Evolutionary conservation across 257 asterid genomes (phyloP).

Genomic region (Nicotiana tomentosiformis): DNA sequence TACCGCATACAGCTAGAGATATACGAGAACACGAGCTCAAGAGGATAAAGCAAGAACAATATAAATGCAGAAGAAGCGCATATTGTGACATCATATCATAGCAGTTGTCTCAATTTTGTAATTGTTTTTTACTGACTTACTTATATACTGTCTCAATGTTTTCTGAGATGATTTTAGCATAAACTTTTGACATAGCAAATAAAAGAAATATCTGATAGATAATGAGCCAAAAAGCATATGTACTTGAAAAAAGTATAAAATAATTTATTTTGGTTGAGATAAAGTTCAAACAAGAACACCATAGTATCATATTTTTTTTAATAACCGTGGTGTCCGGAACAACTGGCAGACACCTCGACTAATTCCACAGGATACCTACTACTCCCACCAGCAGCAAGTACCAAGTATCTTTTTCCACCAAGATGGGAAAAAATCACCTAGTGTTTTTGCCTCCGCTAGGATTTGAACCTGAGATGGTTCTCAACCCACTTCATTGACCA

Average conservation of each 20-base stretch:
- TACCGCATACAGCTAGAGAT: neutral
- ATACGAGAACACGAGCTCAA: neutral
- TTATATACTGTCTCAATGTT: neutral
- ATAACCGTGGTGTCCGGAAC: no score
- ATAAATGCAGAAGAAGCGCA: neutral
- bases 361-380: no score
- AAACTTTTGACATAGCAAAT: neutral
- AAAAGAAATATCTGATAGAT: neutral
- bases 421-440: no score
- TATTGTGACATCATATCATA: neutral
- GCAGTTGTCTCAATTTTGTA: neutral
- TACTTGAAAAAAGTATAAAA: neutral
- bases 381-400: no score
- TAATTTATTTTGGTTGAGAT: neutral
- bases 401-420: no score
- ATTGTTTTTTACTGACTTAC: neutral
- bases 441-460: no score
- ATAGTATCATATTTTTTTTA: no score
- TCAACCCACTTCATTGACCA: no score
- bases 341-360: no score
- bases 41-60: neutral
- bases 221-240: neutral
- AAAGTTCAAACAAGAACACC: neutral
- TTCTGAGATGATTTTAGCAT: neutral
- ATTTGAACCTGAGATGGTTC: no score